Evolutionary conservation across 2,329 filamentous ascomycete genomes (phyloP).

Genomic region (Monosporascus cannonballus): DNA sequence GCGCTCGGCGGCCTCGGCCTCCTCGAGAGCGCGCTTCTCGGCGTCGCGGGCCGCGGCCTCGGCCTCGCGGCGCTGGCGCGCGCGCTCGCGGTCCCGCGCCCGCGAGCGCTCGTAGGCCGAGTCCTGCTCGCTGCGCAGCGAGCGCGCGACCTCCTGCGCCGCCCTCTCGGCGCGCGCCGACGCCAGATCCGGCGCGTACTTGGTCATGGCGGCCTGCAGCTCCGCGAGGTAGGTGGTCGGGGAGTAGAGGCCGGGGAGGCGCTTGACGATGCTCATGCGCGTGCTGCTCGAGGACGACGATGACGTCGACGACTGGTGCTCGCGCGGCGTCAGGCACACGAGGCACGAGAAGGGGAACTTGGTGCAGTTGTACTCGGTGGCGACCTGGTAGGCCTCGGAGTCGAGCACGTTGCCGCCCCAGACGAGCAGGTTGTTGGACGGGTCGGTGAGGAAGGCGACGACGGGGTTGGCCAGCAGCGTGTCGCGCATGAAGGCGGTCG

Average conservation of each 20-base stretch:
- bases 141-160: constrained; percentile 76
- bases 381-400: constrained; percentile 89
- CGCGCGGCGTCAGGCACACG: constrained; percentile 79
- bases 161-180: constrained; percentile 68
- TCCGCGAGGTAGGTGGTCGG: constrained; percentile 69
- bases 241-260: constrained; percentile 66
- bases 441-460: constrained; percentile 65
- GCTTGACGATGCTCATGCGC: constrained; percentile 83
- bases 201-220: constrained; percentile 64
- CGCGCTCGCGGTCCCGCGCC: constrained; percentile 80
- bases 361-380: constrained; percentile 78
- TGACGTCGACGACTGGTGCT: constrained; percentile 38
- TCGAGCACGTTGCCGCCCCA: constrained; percentile 94
- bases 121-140: constrained; percentile 81
- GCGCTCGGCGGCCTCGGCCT: constrained; percentile 54
- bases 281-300: constrained; percentile 41
- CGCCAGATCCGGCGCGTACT: constrained; percentile 70
- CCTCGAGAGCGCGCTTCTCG: constrained; percentile 53
- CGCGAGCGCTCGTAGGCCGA: constrained; percentile 89
- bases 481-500: constrained; percentile 70
- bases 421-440: constrained; percentile 72
- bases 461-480: constrained; percentile 76
- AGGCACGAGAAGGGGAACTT: constrained; percentile 88
- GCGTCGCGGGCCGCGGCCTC: constrained; percentile 63
- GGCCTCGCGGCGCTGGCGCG: constrained; percentile 68